Evolutionary conservation across 2,329 filamentous ascomycete genomes (phyloP).

Genomic region (Epichloe sp.): DNA sequence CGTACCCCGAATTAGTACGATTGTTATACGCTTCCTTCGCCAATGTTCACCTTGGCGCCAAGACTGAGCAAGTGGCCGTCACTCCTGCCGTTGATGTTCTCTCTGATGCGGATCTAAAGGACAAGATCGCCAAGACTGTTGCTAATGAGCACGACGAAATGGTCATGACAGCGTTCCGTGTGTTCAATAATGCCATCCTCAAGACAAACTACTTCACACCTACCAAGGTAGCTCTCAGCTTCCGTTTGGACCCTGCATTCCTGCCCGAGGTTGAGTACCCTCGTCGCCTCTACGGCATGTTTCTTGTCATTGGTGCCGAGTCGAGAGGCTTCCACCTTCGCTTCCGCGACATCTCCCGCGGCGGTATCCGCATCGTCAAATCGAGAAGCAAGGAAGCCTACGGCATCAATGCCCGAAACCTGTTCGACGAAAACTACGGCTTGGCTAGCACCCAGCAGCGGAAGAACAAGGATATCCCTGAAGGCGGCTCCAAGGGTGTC

Average conservation of each 20-base stretch:
- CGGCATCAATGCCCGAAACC: conserved; percentile 84
- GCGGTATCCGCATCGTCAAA: conserved; percentile 97
- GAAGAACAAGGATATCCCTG: conserved; percentile 99
- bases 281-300: conserved; percentile 92
- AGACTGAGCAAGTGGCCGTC: conserved; percentile 39
- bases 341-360: conserved; percentile 92
- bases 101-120: conserved; percentile 59
- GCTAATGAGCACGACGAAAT: conserved; percentile 92
- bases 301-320: conserved; percentile 92
- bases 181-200: conserved; percentile 85
- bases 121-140: conserved; percentile 66
- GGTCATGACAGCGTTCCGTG: conserved; percentile 92
- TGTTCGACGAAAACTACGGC: conserved; percentile 99
- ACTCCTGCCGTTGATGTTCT: conserved; percentile 54
- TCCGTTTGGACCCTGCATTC: conserved; percentile 82
- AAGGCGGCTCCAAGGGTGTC: conserved; percentile 96
- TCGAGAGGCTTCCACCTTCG: conserved; percentile 94
- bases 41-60: conserved; percentile 57
- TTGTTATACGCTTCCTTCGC: conserved; percentile 87
- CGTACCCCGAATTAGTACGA: conserved; percentile 77
- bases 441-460: conserved; percentile 96
- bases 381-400: conserved; percentile 94
- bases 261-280: conserved; percentile 86
- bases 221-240: conserved; percentile 94
- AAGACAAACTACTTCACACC: conserved; percentile 98